Percentiles rank a stretch among this genome's conserved stretches.
These are phyloP conservation scores for Coemansia sp. DNA, from an alignment of 192 early-diverging fungal species.

Conservation along the genomic window DNA sequence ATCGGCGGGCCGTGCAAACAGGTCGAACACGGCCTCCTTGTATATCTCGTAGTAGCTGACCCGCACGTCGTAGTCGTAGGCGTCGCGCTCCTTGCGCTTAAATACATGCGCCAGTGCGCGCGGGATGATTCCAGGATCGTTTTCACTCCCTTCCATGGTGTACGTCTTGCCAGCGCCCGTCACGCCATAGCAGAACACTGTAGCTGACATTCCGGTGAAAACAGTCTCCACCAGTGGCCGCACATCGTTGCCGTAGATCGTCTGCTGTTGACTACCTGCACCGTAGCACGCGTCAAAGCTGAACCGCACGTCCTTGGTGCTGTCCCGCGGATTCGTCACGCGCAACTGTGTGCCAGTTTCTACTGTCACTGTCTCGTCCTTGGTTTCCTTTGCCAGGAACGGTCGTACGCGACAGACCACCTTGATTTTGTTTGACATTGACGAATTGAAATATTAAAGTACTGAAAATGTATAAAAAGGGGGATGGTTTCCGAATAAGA, in stretches of 20 bases:
- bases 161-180: slow-evolving; percentile 69
- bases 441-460: too few relatives aligned
- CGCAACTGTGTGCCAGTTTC: slow-evolving; percentile 49
- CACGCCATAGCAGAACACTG: slow-evolving; percentile 70
- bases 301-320: slow-evolving; percentile 52
- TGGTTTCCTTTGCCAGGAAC: slow-evolving; percentile 56
- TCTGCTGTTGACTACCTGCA: slow-evolving; percentile 38
- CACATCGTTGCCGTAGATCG: slow-evolving; percentile 58
- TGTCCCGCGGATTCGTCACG: slow-evolving; percentile 58
- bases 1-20: slow-evolving; percentile 47
- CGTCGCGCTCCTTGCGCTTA: slow-evolving; percentile 43
- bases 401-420: slow-evolving; percentile 64
- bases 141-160: slow-evolving; percentile 60
- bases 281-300: slow-evolving; percentile 60
- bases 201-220: slow-evolving; percentile 61
- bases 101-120: slow-evolving; percentile 60
- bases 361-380: slow-evolving; percentile 50
- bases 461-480: too few relatives aligned
- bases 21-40: slow-evolving; percentile 64
- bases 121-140: slow-evolving; percentile 63
- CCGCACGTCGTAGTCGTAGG: slow-evolving; percentile 45
- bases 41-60: slow-evolving; percentile 71
- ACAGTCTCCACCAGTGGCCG: slow-evolving; percentile 58
- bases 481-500: background rate
- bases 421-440: slow-evolving; percentile 59